phyloP scores from a whole-genome alignment of 768 basidiomycete genomes.

The Xerocomus spinulosus region DNA sequence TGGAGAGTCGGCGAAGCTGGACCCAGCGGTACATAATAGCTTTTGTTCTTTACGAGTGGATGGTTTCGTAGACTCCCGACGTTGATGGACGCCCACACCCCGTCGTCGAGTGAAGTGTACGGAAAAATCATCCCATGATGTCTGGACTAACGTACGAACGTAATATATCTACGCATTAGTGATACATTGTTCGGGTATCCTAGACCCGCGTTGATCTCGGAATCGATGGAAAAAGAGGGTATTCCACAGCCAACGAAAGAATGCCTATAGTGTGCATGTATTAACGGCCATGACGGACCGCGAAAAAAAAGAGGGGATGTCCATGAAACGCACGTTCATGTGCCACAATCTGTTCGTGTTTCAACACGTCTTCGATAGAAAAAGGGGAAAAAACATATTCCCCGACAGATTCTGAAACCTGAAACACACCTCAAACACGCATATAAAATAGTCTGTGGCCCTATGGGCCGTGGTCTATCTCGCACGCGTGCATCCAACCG shows the following conservation, averaged over 20 bases:
- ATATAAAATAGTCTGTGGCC: background rate
- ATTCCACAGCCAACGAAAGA: too few species aligned
- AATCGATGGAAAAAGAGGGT: background rate
- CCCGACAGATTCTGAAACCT: background rate
- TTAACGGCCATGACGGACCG: background rate
- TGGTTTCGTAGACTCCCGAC: background rate
- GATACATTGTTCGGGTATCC: background rate
- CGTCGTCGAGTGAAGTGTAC: too few species aligned
- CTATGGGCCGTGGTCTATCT: background rate
- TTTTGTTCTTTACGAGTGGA: background rate
- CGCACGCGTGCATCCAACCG: background rate
- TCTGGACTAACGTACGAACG: slow-evolving; percentile 3
- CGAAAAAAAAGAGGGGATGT: background rate
- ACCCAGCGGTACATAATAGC: slow-evolving; percentile 3
- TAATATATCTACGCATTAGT: slow-evolving; percentile 1
- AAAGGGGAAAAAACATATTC: too few species aligned
- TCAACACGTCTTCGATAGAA: background rate
- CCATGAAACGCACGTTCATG: background rate
- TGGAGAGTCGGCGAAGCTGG: slow-evolving; percentile 8
- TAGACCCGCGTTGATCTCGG: background rate
- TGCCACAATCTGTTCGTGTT: slow-evolving; percentile 5
- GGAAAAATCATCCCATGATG: background rate
- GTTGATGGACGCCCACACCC: too few species aligned
- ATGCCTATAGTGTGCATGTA: background rate
- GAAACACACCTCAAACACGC: slow-evolving; percentile 3